Percentiles rank a stretch among this genome's conserved stretches.
These are phyloP conservation scores for Xylariaceae sp. DNA, from an alignment of 2,329 filamentous ascomycete genomes.

Conservation along the genomic window DNA sequence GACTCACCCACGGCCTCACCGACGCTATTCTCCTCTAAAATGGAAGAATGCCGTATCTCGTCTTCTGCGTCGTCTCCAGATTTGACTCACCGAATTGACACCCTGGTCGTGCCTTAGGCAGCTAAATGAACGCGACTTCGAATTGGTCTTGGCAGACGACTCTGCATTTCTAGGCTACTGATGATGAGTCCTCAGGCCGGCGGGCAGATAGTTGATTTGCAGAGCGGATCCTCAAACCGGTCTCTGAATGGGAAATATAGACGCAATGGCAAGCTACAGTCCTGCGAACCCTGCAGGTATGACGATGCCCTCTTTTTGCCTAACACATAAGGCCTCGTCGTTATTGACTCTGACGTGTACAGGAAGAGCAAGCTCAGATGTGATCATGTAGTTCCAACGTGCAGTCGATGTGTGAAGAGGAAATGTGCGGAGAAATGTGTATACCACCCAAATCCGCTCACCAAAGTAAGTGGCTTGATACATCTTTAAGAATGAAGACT, in stretches of 20 bases:
- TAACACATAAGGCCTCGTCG: slow-evolving; percentile 28
- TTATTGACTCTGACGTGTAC: slow-evolving; percentile 28
- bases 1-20: slow-evolving; percentile 7
- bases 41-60: slow-evolving; percentile 20
- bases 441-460: slow-evolving; percentile 45
- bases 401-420: slow-evolving; percentile 43
- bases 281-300: slow-evolving; percentile 42
- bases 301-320: slow-evolving; percentile 15
- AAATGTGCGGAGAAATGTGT: slow-evolving; percentile 41
- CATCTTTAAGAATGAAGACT: not conserved
- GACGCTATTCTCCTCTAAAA: slow-evolving; percentile 17
- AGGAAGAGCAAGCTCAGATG: slow-evolving; percentile 46
- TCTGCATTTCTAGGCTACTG: slow-evolving; percentile 9
- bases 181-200: slow-evolving; percentile 35
- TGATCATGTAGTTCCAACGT: slow-evolving; percentile 45
- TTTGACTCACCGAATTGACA: slow-evolving; percentile 20
- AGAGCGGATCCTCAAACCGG: slow-evolving; percentile 26
- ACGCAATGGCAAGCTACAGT: slow-evolving; percentile 47
- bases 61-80: not conserved
- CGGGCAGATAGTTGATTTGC: slow-evolving; percentile 40
- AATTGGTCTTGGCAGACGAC: slow-evolving; percentile 12
- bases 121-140: slow-evolving; percentile 9
- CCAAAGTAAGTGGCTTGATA: slow-evolving; percentile 36
- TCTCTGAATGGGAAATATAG: slow-evolving; percentile 42
- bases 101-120: slow-evolving; percentile 28